Evolutionary conservation across 1,284 basidiomycete species (phyloP).

Genomic region (Ustilago esculenta): DNA sequence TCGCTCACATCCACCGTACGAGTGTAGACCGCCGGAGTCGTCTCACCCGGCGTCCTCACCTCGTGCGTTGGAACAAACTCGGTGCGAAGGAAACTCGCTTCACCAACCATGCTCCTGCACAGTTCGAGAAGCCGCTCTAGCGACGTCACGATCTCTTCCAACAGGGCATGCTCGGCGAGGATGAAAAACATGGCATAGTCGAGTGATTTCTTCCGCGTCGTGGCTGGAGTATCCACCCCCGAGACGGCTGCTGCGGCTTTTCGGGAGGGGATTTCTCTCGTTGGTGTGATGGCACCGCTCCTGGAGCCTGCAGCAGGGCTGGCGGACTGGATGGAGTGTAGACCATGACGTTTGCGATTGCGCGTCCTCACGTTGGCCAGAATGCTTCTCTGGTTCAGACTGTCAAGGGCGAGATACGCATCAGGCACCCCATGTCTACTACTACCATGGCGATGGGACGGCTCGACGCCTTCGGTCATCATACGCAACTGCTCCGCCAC

Average conservation of each 20-base stretch:
- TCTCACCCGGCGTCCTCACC: constrained; percentile 11
- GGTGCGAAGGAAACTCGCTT: constrained; percentile 48
- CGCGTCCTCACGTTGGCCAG: constrained; percentile 22
- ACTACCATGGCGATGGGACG: neutral
- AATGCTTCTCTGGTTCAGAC: constrained; percentile 16
- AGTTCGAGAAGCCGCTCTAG: constrained; percentile 51
- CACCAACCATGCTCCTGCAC: constrained; percentile 57
- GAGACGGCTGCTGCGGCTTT: constrained; percentile 1
- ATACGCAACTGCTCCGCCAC: constrained; percentile 37
- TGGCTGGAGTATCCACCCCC: constrained; percentile 11
- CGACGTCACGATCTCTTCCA: constrained; percentile 49
- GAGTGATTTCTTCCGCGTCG: constrained; percentile 7
- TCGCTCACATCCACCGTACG: neutral
- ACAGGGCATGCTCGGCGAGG: constrained; percentile 59
- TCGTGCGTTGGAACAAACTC: constrained; percentile 31
- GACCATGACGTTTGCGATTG: constrained; percentile 28
- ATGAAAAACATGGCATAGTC: constrained; percentile 56
- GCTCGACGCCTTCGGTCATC: constrained; percentile 13
- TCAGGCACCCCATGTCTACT: constrained; percentile 18
- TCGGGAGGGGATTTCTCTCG: neutral
- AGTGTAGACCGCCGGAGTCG: neutral
- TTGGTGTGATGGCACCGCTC: constrained; percentile 7
- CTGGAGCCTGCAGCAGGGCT: constrained; percentile 3
- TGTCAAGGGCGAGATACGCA: constrained; percentile 37
- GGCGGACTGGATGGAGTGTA: constrained; percentile 55